Percentiles rank a stretch among this genome's conserved stretches.
Conservation (phyloP, 768 basidiomycete genomes). For the Coprinopsis strossmayeri region DNA sequence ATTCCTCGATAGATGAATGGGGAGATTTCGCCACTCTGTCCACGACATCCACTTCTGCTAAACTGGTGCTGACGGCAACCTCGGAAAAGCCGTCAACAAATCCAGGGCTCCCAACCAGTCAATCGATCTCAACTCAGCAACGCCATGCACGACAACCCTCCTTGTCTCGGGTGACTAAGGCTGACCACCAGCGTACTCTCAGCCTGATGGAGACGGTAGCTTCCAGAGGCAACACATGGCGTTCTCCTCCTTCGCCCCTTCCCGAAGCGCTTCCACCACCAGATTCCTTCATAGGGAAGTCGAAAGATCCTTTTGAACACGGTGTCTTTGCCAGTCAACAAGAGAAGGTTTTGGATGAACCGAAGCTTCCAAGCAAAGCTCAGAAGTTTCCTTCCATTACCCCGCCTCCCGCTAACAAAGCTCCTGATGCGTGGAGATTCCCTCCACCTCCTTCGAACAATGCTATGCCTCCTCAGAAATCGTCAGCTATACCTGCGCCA, state of each 20-base stretch:
- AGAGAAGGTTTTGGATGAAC: not conserved
- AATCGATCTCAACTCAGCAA: constrained; percentile 38
- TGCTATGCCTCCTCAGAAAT: not conserved
- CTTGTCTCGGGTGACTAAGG: constrained; percentile 8
- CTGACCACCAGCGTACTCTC: constrained; percentile 44
- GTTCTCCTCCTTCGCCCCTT: constrained; percentile 26
- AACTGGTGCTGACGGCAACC: no score
- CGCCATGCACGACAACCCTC: no score
- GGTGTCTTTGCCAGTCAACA: not conserved
- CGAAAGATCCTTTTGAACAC: not conserved
- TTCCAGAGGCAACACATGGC: constrained; percentile 38
- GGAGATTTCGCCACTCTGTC: not conserved
- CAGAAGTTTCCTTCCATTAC: constrained; percentile 6
- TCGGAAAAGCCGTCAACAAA: no score
- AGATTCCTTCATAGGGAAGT: constrained; percentile 4
- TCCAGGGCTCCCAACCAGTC: no score
- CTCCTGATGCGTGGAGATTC: not conserved
- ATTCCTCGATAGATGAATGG: not conserved
- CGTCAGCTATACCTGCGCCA: not conserved
- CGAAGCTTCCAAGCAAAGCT: not conserved
- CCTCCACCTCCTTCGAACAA: constrained; percentile 1
- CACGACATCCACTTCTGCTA: no score
- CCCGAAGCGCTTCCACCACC: constrained; percentile 21
- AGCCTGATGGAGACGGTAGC: constrained; percentile 54
- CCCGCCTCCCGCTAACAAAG: constrained; percentile 1